Percentiles rank a stretch among this genome's conserved stretches.
Evolutionary conservation across 352 stramenopile genomes (phyloP).

Genomic region (Phytopythium litorale): DNA sequence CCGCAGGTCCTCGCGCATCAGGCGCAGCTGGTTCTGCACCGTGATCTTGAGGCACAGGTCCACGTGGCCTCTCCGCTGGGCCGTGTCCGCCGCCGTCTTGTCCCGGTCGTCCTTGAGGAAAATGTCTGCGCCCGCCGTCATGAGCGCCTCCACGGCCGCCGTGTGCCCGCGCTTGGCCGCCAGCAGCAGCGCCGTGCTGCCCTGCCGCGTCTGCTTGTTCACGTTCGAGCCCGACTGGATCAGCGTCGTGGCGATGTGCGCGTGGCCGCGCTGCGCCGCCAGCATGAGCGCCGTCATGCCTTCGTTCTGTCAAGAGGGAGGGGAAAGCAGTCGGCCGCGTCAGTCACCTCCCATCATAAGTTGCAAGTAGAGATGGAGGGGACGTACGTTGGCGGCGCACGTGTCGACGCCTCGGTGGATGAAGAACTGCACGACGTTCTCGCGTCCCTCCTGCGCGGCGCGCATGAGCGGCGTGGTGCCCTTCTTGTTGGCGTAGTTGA

Average conservation of each 20-base stretch:
- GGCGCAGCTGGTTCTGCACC: constrained; percentile 74
- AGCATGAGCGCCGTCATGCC: constrained; percentile 88
- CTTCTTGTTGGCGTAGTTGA: constrained; percentile 88
- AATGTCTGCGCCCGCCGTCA: constrained; percentile 81
- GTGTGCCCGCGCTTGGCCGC: constrained; percentile 82
- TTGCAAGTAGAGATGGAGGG: background rate
- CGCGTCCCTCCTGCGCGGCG: constrained; percentile 78
- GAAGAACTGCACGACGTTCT: constrained; percentile 75
- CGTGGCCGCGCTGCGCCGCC: constrained; percentile 77
- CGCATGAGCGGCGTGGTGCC: constrained; percentile 85
- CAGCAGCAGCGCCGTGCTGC: constrained; percentile 79
- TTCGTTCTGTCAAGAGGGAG: constrained; percentile 46
- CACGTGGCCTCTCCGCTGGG: constrained; percentile 73
- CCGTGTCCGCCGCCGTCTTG: constrained; percentile 83
- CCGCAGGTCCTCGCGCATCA: constrained; percentile 76
- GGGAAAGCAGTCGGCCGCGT: background rate
- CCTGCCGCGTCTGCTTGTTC: constrained; percentile 85
- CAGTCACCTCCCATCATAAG: constrained; percentile 5
- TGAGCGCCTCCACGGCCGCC: constrained; percentile 66
- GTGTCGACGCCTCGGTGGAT: constrained; percentile 64
- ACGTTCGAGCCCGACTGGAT: constrained; percentile 83
- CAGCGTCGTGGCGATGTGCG: constrained; percentile 72
- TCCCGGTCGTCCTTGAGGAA: constrained; percentile 86
- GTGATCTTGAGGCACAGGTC: constrained; percentile 86
- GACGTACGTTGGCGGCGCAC: constrained; percentile 63